Conservation (phyloP, 345 rosid genomes). For the Rhodamnia argentea region DNA sequence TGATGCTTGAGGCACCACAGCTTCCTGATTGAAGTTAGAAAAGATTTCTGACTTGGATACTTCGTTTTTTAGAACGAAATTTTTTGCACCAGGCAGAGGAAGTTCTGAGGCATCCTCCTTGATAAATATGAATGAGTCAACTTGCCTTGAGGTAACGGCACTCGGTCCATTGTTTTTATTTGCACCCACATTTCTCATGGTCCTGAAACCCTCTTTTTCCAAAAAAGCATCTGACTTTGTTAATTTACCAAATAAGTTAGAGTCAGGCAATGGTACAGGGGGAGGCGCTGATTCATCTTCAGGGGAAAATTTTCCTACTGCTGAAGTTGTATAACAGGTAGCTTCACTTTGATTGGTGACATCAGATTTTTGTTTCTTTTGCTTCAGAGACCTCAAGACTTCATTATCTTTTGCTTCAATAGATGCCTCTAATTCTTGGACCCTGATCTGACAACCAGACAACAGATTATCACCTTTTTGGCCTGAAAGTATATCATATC, state of each 20-base stretch:
- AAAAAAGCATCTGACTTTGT: neutral
- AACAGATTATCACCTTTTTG: neutral
- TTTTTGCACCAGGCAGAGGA: slow-evolving; percentile 5
- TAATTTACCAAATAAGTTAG: slow-evolving; percentile 16
- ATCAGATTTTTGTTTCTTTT: slow-evolving; percentile 16
- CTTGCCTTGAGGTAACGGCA: neutral
- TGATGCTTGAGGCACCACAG: neutral
- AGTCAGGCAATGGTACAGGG: slow-evolving; percentile 7
- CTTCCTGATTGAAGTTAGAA: slow-evolving; percentile 4
- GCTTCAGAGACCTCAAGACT: slow-evolving; percentile 52
- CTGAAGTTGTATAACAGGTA: slow-evolving; percentile 1
- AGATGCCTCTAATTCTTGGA: slow-evolving; percentile 57
- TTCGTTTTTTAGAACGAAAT: neutral
- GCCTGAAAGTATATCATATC: neutral
- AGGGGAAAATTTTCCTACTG: slow-evolving; percentile 5
- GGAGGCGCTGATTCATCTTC: slow-evolving; percentile 7
- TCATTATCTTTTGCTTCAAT: slow-evolving; percentile 58
- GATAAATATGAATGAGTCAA: neutral
- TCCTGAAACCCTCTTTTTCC: neutral
- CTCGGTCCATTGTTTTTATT: slow-evolving; percentile 1
- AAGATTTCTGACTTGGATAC: neutral
- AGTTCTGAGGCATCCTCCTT: slow-evolving; percentile 7
- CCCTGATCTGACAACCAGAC: slow-evolving; percentile 32
- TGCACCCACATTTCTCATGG: neutral
- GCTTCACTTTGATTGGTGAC: neutral